Percentiles rank a stretch among this genome's conserved stretches.
phyloP scores from a whole-genome alignment of 345 rosid species.

The Eucalyptus globulus region DNA sequence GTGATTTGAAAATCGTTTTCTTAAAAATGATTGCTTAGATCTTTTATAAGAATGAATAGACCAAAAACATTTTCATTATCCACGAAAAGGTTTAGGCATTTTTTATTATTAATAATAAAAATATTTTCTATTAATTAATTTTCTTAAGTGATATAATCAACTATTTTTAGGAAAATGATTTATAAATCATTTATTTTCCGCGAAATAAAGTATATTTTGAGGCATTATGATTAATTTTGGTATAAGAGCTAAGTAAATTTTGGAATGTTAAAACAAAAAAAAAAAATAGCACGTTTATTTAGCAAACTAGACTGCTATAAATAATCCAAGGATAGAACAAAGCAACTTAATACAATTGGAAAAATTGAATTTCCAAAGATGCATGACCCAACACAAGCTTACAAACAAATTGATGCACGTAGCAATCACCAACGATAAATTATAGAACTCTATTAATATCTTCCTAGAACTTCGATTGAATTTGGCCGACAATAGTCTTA shows the following conservation, averaged over 20 bases:
- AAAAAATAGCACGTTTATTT: background rate
- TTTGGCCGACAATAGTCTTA: background rate
- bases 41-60: no score
- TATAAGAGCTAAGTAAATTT: background rate
- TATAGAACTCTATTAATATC: background rate
- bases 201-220: background rate
- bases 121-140: no score
- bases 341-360: background rate
- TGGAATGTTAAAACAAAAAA: background rate
- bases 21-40: no score
- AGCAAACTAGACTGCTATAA: background rate
- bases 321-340: background rate
- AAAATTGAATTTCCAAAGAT: background rate
- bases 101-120: no score
- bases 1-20: no score
- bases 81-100: no score
- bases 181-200: no score
- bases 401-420: background rate
- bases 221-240: background rate
- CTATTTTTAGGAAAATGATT: no score
- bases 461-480: background rate
- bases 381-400: background rate
- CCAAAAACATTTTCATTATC: no score
- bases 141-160: no score
- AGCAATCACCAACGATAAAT: background rate